Conservation (phyloP, 257 asterid genomes). For the Petrea volubilis region DNA sequence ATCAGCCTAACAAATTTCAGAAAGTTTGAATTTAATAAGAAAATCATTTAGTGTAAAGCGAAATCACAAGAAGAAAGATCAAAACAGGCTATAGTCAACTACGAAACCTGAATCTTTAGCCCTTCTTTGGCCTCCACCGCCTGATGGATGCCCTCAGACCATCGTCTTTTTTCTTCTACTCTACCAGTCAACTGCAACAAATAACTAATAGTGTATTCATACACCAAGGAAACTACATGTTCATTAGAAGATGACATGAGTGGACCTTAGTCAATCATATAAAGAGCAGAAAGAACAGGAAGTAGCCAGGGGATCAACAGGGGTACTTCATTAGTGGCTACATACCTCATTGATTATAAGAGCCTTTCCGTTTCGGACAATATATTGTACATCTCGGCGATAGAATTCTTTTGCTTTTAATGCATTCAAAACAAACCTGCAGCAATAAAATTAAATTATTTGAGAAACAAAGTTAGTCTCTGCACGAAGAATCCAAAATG, state of each 20-base stretch:
- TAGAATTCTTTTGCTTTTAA: conserved; percentile 94
- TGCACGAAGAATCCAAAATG: conserved; percentile 9
- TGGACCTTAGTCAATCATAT: too few species aligned
- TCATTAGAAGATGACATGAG: too few species aligned
- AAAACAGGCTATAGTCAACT: conserved; percentile 2
- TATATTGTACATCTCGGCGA: conserved; percentile 90
- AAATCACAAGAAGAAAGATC: conserved; percentile 3
- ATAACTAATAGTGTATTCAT: conserved; percentile 4
- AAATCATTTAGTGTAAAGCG: conserved; percentile 4
- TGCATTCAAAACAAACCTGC: conserved; percentile 91
- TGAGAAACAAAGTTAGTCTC: conserved; percentile 10
- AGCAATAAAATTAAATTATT: conserved; percentile 20
- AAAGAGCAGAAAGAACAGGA: not conserved
- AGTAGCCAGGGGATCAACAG: conserved; percentile 5
- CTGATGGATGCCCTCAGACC: conserved; percentile 99
- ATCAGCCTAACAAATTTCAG: conserved; percentile 66
- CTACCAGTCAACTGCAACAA: conserved; percentile 85
- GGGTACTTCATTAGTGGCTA: conserved; percentile 13
- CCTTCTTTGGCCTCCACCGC: conserved; percentile 99
- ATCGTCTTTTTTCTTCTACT: conserved; percentile 94
- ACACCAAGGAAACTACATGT: conserved; percentile 18
- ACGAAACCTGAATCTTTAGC: conserved; percentile 72
- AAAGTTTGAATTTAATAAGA: conserved; percentile 9
- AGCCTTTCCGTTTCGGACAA: conserved; percentile 87
- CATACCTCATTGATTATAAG: conserved; percentile 89